phyloP scores from a whole-genome alignment of 208 protist species.

The Phytomonas serpens region DNA sequence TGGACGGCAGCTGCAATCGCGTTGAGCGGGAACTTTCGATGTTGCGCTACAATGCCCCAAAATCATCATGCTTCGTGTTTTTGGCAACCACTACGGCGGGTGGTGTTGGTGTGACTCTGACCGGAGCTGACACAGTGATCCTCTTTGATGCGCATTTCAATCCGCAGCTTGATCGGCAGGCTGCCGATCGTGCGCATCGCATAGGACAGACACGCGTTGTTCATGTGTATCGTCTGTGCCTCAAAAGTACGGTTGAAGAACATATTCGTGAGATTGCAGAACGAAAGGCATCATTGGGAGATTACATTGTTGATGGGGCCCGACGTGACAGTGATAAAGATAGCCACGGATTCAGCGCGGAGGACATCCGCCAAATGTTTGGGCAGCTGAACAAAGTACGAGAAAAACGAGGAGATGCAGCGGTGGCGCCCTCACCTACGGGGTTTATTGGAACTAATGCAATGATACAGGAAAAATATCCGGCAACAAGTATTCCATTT shows the following conservation, averaged over 20 bases:
- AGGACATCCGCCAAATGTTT: conserved; percentile 53
- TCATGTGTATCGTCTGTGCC: conserved; percentile 93
- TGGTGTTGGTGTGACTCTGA: conserved; percentile 98
- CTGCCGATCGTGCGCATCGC: conserved; percentile 90
- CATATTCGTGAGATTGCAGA: conserved; percentile 91
- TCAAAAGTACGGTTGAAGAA: conserved; percentile 92
- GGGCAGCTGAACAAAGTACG: conserved; percentile 9
- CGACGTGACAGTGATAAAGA: not conserved
- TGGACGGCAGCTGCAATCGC: conserved; percentile 74
- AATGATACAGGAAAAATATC: not conserved
- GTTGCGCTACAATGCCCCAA: conserved; percentile 87
- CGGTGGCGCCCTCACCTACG: not conserved
- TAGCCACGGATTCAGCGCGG: conserved; percentile 20
- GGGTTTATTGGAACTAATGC: not conserved
- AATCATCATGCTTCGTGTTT: conserved; percentile 93
- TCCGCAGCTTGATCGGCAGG: conserved; percentile 97
- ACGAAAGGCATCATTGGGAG: conserved; percentile 90
- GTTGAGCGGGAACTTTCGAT: conserved; percentile 91
- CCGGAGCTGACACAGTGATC: conserved; percentile 93
- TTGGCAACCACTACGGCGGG: conserved; percentile 96
- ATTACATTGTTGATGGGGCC: conserved; percentile 83
- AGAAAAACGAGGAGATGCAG: not conserved
- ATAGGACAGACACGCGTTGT: conserved; percentile 95
- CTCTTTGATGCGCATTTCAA: conserved; percentile 98
- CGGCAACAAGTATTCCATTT: not conserved